Conservation (phyloP, 2,329 filamentous ascomycete species). For the Fusarium tanahbumbuense region DNA sequence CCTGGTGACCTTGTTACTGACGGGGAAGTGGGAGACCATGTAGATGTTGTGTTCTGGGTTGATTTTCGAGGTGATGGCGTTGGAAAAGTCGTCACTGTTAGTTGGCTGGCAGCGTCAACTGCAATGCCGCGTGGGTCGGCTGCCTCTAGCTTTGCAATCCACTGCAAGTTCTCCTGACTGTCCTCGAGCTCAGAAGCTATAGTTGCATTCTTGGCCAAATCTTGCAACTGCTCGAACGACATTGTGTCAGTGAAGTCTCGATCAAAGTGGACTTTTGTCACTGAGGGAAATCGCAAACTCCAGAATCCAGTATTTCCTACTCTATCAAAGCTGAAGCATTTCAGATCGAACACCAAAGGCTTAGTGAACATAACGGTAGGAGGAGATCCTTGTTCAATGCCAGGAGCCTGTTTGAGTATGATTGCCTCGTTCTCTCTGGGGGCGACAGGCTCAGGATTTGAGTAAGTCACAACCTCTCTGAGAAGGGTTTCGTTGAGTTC, state of each 20-base stretch:
- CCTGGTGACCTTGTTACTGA: constrained; percentile 1
- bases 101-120: constrained; percentile 60
- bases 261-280: constrained; percentile 83
- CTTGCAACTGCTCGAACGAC: constrained; percentile 76
- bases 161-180: constrained; percentile 69
- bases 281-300: constrained; percentile 79
- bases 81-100: constrained; percentile 54
- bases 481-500: constrained; percentile 66
- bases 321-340: constrained; percentile 84
- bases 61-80: constrained; percentile 50
- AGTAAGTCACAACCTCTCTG: constrained; percentile 61
- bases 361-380: constrained; percentile 70
- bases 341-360: constrained; percentile 82
- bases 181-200: constrained; percentile 63
- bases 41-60: constrained; percentile 42
- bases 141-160: constrained; percentile 70
- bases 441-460: constrained; percentile 57
- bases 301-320: constrained; percentile 75
- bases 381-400: constrained; percentile 55
- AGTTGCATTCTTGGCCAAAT: constrained; percentile 69
- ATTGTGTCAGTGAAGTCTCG: constrained; percentile 75
- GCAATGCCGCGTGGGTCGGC: constrained; percentile 60
- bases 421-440: constrained; percentile 56
- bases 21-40: constrained; percentile 34
- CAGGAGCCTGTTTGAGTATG: constrained; percentile 59